Percentiles rank a stretch among this genome's conserved stretches.
Conservation (phyloP, 257 asterid species). For the Primulina tabacum region DNA sequence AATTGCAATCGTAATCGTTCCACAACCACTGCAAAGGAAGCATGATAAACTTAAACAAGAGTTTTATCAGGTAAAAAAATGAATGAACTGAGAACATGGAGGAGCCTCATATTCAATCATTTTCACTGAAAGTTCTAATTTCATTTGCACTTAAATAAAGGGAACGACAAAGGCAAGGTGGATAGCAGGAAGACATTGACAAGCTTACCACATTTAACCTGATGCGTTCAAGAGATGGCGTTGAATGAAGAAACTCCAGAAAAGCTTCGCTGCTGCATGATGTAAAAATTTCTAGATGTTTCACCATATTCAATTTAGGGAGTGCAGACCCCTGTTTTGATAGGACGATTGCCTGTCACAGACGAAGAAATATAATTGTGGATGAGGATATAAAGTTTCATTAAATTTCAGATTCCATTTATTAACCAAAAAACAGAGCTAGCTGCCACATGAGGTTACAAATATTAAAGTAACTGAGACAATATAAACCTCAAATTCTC, state of each 20-base stretch:
- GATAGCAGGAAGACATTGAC: neutral
- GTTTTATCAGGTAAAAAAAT: too few species aligned
- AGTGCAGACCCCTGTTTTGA: slow-evolving; percentile 4
- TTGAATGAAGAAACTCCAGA: neutral
- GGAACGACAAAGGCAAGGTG: neutral
- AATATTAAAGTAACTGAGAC: too few species aligned
- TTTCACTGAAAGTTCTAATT: too few species aligned
- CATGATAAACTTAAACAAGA: too few species aligned
- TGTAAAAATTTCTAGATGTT: neutral
- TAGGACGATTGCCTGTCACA: slow-evolving; percentile 7
- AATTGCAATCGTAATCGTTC: too few species aligned
- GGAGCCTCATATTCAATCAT: too few species aligned
- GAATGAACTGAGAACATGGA: too few species aligned
- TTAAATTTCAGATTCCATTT: neutral
- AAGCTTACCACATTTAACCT: slow-evolving; percentile 3
- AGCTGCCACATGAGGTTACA: too few species aligned
- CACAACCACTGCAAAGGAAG: too few species aligned
- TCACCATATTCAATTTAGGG: neutral
- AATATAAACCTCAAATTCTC: too few species aligned
- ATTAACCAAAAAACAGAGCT: too few species aligned
- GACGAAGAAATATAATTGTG: neutral
- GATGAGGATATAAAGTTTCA: neutral
- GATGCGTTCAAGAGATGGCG: slow-evolving; percentile 8
- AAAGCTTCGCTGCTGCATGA: neutral
- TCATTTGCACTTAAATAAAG: too few species aligned